Evolutionary conservation across 1,284 basidiomycete species (phyloP).

Genomic region (Grifola frondosa): DNA sequence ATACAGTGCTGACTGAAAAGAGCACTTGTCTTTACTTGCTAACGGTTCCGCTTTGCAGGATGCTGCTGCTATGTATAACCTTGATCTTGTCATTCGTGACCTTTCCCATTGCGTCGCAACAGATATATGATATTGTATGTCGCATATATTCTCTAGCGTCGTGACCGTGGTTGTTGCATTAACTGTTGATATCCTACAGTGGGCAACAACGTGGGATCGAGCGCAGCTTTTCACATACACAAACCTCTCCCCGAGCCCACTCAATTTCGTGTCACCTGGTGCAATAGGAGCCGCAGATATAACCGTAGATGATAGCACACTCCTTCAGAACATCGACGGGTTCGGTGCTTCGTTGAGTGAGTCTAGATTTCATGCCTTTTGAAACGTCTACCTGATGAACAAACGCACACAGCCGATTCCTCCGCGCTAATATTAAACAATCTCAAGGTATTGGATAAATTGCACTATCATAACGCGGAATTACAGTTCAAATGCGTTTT

Average conservation of each 20-base stretch:
- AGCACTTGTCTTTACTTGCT: no score
- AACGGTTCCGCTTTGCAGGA: neutral
- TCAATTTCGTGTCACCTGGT: constrained; percentile 41
- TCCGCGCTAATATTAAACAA: constrained; percentile 46
- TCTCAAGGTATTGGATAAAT: constrained; percentile 39
- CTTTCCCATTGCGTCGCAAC: constrained; percentile 24
- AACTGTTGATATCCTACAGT: no score
- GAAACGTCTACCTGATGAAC: no score
- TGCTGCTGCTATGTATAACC: constrained; percentile 14
- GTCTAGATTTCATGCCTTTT: constrained; percentile 14
- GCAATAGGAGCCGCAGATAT: constrained; percentile 45
- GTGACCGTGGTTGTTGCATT: no score
- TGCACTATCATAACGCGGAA: neutral
- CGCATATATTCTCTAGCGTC: no score
- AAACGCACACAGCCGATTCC: constrained; percentile 42
- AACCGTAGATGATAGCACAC: constrained; percentile 38
- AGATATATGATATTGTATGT: constrained; percentile 39
- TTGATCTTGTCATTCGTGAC: constrained; percentile 12
- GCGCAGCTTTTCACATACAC: constrained; percentile 33
- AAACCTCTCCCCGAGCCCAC: constrained; percentile 29
- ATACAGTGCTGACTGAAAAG: no score
- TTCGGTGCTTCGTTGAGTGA: constrained; percentile 49
- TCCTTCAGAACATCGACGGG: constrained; percentile 47
- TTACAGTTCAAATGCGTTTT: neutral
- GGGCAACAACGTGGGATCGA: constrained; percentile 39